A percentile compares a stretch with the other conserved stretches of the same genome.
Evolutionary conservation across 306 rosid genomes (phyloP).

Genomic region (Sindora glabra): DNA sequence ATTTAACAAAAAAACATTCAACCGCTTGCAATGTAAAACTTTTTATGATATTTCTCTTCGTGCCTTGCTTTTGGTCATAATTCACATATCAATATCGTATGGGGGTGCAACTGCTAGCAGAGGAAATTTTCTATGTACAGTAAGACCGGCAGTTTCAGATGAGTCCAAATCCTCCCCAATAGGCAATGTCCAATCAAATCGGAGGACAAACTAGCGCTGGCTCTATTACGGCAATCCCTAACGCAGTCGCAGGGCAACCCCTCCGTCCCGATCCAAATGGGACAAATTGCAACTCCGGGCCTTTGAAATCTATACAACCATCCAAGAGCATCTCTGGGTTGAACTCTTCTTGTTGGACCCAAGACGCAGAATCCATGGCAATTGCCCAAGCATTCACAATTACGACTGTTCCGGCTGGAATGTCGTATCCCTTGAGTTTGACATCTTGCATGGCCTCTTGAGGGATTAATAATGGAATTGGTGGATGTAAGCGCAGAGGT

Average conservation of each 20-base stretch:
- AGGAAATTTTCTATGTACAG: neutral
- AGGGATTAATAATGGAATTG: slow-evolving; percentile 11
- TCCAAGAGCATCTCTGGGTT: slow-evolving; percentile 15
- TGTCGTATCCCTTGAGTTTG: neutral
- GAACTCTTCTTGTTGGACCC: neutral
- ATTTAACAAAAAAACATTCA: no score
- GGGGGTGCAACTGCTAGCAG: neutral
- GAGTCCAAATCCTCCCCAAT: neutral
- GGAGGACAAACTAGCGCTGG: neutral
- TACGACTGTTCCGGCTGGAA: slow-evolving; percentile 2
- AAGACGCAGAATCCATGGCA: neutral
- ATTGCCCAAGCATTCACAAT: slow-evolving; percentile 14
- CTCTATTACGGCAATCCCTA: neutral
- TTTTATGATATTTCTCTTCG: no score
- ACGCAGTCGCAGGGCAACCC: neutral
- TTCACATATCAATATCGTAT: neutral
- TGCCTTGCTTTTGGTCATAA: no score
- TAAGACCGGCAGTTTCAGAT: neutral
- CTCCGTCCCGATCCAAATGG: slow-evolving; percentile 22
- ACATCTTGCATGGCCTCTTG: slow-evolving; percentile 11
- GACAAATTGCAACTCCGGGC: neutral
- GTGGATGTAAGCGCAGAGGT: slow-evolving; percentile 6
- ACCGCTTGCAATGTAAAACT: no score
- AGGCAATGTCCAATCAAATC: slow-evolving; percentile 12
- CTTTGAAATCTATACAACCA: slow-evolving; percentile 1